Percentiles rank a stretch among this genome's conserved stretches.
Conservation (phyloP, 2,329 filamentous ascomycete genomes). For the Fusarium denticulatum region DNA sequence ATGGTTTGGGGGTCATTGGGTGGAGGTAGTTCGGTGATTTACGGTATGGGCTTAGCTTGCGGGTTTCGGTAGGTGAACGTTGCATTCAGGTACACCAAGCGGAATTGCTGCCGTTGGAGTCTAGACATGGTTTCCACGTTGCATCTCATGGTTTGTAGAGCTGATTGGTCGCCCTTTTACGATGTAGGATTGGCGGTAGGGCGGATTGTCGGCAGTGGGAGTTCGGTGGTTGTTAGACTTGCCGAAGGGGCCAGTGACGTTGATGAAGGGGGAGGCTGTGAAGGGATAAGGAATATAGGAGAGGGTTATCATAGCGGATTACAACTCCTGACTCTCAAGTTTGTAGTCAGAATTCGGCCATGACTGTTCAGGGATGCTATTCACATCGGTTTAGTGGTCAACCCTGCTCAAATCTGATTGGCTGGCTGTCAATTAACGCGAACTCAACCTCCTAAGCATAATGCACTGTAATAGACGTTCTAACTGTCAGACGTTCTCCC, state of each 20-base stretch:
- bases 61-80: neutral
- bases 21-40: neutral
- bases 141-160: neutral
- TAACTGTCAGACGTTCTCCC: neutral
- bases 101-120: neutral
- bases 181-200: neutral
- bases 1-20: neutral
- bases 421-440: neutral
- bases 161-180: neutral
- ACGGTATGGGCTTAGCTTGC: neutral
- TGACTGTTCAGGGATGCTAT: neutral
- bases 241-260: neutral
- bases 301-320: neutral
- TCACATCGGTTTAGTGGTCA: neutral
- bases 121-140: neutral
- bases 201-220: neutral
- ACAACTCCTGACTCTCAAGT: neutral
- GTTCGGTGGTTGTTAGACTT: neutral
- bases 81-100: neutral
- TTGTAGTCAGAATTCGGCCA: no score
- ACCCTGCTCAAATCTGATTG: neutral
- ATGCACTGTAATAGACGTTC: rapidly evolving
- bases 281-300: neutral
- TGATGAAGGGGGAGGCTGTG: neutral
- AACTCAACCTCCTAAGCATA: neutral